Evolutionary conservation across 1,284 basidiomycete genomes (phyloP), one percentile per base, ranked within the genome.

Genomic region (Pholiota adiposa): DNA sequence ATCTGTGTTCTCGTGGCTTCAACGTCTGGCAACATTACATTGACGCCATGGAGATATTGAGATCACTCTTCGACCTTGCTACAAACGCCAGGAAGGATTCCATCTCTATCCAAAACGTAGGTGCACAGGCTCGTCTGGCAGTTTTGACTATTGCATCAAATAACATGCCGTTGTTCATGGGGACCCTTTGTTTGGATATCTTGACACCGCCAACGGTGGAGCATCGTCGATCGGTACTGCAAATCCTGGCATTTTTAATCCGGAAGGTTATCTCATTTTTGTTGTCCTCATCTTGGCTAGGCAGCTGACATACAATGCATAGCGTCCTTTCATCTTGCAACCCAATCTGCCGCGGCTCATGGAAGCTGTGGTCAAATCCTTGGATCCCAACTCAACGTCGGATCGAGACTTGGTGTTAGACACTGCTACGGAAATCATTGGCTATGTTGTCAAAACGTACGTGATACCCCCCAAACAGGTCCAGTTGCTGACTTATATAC

Each of bases 361-460:
- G 70, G 97, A 99, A 72, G 95, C 96, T 0, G 95, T 99, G 1
- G 96, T 99, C 21, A 97, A 96, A 72, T 97, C 94, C 7, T 81
- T 99, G 43, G 97, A 99, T 74, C 97, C 97, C 11, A 96, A 93
- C 67, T 83, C 88, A 9, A 93, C 88, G 0, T 79, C 88, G 11
- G 86, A 92, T 71, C 84, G 97, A 14, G 94, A 97, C 48, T 92
- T 93, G 0, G 90, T 98, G 1, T 79, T 94, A 53, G 92, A 96
- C 65, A 88, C 94, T 0, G 97, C 95, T 0, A 98, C 96, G 0
- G 93, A 98, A 65, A 97, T 99, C 52, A 80, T 96, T 49, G 92
- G 92, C 54, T 92, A 92, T 73, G 91, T 94, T 21, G 96, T 97
- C 7, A 88, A 90, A 69, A 94, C 90, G 92, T 95, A 64, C 68